phyloP scores from a whole-genome alignment of 1,139 yeast genomes.

The Yamadazyma pseudoaaseri region DNA sequence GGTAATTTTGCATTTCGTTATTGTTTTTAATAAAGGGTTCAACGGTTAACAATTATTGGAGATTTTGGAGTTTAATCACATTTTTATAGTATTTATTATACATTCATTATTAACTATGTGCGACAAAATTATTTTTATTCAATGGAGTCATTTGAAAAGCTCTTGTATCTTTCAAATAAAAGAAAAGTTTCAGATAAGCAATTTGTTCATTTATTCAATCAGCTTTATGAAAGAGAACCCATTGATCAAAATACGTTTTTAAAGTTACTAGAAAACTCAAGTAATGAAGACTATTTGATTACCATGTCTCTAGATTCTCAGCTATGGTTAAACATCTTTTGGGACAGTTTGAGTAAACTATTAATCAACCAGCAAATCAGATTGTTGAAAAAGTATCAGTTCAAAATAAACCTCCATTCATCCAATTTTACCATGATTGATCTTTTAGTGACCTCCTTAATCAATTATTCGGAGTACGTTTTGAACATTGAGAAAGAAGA shows the following conservation, averaged over 20 bases:
- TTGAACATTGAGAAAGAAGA: constrained; percentile 12
- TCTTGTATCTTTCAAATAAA: constrained; percentile 16
- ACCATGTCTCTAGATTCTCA: constrained; percentile 8
- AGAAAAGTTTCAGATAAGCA: constrained; percentile 16
- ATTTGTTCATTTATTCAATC: constrained; percentile 19
- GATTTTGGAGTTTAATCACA: too few species aligned
- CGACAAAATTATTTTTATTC: too few species aligned
- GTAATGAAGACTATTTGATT: constrained; percentile 12
- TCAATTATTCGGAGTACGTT: constrained; percentile 11
- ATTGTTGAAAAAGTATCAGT: constrained; percentile 12
- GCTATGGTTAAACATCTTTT: constrained; percentile 10
- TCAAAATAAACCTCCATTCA: constrained; percentile 5
- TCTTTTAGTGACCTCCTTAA: constrained; percentile 7
- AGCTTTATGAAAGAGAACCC: constrained; percentile 14
- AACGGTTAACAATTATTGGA: too few species aligned
- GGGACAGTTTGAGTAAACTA: constrained; percentile 13
- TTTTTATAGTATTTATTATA: too few species aligned
- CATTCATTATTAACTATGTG: too few species aligned
- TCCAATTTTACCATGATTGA: background rate
- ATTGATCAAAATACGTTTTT: constrained; percentile 16
- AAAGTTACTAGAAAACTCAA: constrained; percentile 16
- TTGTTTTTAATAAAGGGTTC: too few species aligned
- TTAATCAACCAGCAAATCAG: constrained; percentile 14
- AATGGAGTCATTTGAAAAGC: constrained; percentile 14
- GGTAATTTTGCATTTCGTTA: constrained; percentile 11